Base-by-base conservation (phyloP, 2,329 filamentous ascomycete species). In the Calonectria pauciramosa region DNA sequence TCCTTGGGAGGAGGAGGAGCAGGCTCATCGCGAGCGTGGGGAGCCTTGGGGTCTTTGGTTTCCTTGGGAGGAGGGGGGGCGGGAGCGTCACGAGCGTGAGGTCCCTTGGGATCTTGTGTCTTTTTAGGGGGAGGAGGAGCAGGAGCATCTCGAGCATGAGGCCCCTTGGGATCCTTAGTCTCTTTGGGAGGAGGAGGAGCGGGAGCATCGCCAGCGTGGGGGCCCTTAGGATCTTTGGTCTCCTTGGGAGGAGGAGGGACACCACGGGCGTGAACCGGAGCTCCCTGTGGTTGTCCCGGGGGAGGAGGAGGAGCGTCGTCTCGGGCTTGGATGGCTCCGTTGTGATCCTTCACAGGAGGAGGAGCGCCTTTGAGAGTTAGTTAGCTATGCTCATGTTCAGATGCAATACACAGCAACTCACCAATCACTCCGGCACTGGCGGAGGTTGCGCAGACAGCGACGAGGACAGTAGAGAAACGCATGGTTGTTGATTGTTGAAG, bases 401-500 rank as follows among this genome's bases (percentile, higher is more conserved):
- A 6, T 38, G 32, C 5, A 38, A 10, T n/a, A n/a, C 32, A 13
- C 9, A 7, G 54, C 14, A 26, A 60, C 54, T 16, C 7, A 60
- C 54, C 54, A 60, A 60, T 38, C 18, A 60, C 54, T 60, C 54
- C 54, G n/a, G 54, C 54, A 38, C 54, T 60, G 32, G 54, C 54
- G n/a, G 54, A 60, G 14, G 54, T 60, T n/a, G 54, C 54, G 13
- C 54, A 60, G n/a, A 38, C 54, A 38, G 54, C 54, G 34, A 60
- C 54, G 34, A 60, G 54, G n/a, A 60, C 54, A 23, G 54, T 60
- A 38, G 54, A 60, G 54, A 60, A 60, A 60, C 54, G 54, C 54
- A 60, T 60, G 32, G 20, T 60, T 34, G 28, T 18, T 0, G n/a
- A 60, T 23, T n/a, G 30, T 32, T 36, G 30, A 2, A 9, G 13